Evolutionary conservation across 192 early-diverging fungal genomes (phyloP), one percentile per base, ranked within the genome.

Genomic region (Backusella sp.): DNA sequence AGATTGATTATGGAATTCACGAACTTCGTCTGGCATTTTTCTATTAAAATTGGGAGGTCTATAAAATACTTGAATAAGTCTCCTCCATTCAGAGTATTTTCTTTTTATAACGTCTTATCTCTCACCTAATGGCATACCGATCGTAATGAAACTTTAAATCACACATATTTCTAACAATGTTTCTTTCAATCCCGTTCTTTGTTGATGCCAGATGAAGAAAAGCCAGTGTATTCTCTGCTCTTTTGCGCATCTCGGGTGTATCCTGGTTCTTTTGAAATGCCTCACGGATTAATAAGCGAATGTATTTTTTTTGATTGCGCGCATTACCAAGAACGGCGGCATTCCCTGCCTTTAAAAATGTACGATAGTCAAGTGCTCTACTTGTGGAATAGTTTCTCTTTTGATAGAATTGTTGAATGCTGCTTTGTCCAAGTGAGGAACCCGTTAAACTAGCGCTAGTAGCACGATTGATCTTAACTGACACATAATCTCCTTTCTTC

Each of bases 401-500:
- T 39, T 69, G 67, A 39, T 53, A 37, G 23, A 68, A 81, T 34
- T 81, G 59, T 26, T 35, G 39, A 37, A 81, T 68, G 6, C 59
- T 53, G 35, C 67, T 74, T 26, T 39, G 39, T 4, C 32, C 49
- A 62, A 68, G 5, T 0, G 66, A 77, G 0, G 11, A 3, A 12
- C 80, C 80, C 0, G 77, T 73, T 26, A 82, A 70, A 52, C 76
- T 77, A 28, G 73, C 80, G 39, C 80, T 79, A 12, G 80, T 71
- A 6, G 77, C 70, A 6, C 70, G 42, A 21, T 37, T 52, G 21
- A 82, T 68, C 49, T 72, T 37, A 4, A 79, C 77, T 23, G 34
- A 52, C 6, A 78, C 80, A 68, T 72, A 75, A 66, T 79, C 78
- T 14, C 78, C 77, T 26, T 80, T 77, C 2, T 65, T 52, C n/a